Base-by-base conservation (phyloP, 179 eudicot species). In the Gypsophila paniculata region DNA sequence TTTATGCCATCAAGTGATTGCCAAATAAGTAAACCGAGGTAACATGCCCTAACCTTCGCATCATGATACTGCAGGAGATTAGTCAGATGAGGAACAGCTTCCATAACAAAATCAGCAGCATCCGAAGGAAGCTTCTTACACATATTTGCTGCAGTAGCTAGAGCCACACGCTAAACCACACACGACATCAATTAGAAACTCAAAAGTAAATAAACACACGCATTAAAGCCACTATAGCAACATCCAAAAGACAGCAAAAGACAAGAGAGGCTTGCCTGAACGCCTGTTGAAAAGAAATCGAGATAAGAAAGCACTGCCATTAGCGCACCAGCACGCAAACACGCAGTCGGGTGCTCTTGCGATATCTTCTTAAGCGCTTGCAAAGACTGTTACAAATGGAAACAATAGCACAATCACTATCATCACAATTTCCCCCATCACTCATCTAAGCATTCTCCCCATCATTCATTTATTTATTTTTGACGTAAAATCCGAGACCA, bases 221-320 rank as follows among this genome's bases (percentile, higher is more conserved):
- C 18, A 13, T 52, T 11, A 14, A 42, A 17, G 61, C 19, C 0
- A 22, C 65, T 48, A 74, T 26, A 68, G 36, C 13, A 32, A 76
- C 23, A 32, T 8, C n/a, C n/a, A n/a, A 69, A 71, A 57, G 17
- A 48, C 53, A 32, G 19, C 26, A 53, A 9, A 29, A 55, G 72
- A 57, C 60, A 18, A 21, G 8, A 14, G 17, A 34, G 46, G 48
- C 46, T 52, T 78, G 89, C 99, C 99, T 95, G 99, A 59, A 95
- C 99, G 51, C 98, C 96, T 12, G 99, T 95, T 61, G 98, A 89
- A 76, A 95, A 95, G 88, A 95, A 95, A 82, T 95, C 99, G 29
- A 95, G 90, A 79, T 95, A 95, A n/a, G 97, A 92, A 48, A 95
- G 86, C 80, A 95, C 98, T 39, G 99, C 99, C 96, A 95, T 95